A percentile compares a stretch with the other conserved stretches of the same genome.
Conservation (phyloP, 208 protist genomes). For the Entamoeba invadens region DNA sequence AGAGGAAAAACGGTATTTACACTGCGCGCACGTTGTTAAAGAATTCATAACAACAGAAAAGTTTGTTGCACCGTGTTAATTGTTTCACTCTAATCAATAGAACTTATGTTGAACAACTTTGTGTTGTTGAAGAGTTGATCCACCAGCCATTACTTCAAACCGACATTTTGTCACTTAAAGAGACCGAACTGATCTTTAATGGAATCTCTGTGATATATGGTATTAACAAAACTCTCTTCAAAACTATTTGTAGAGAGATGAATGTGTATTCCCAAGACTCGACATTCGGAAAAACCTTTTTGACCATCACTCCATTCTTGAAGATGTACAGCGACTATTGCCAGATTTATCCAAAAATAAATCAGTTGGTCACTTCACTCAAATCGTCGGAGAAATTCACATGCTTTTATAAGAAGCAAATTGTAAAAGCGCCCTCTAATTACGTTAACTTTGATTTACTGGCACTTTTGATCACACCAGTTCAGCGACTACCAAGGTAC, state of each 20-base stretch:
- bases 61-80: no score
- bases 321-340: background rate
- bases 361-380: background rate
- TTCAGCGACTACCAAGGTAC: background rate
- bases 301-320: background rate
- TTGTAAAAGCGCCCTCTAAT: background rate
- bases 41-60: background rate
- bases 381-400: background rate
- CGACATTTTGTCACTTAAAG: background rate
- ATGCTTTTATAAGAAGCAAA: background rate
- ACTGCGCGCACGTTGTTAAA: background rate
- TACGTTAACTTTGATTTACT: background rate
- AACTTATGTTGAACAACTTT: background rate
- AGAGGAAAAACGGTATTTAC: background rate
- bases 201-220: background rate
- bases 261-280: background rate
- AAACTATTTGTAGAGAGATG: background rate
- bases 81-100: no score
- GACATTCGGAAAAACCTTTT: background rate
- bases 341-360: background rate
- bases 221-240: background rate
- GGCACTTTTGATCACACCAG: background rate
- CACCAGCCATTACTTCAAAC: background rate
- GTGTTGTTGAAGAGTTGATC: background rate
- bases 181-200: background rate